Conservation (phyloP, 116 monocot genomes). For the Phalaenopsis hybrid region DNA sequence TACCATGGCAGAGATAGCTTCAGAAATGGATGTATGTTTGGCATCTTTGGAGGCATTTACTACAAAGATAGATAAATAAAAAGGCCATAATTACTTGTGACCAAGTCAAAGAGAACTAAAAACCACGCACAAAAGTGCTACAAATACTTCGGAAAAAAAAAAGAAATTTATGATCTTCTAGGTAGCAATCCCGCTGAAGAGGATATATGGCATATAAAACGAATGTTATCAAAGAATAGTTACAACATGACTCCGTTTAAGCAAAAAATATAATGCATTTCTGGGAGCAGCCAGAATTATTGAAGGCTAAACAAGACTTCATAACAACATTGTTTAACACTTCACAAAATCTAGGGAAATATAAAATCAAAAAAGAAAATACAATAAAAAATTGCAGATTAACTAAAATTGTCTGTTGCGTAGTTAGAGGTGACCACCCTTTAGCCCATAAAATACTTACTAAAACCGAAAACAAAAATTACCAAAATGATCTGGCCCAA, state of each 20-base stretch:
- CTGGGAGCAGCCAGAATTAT: background rate
- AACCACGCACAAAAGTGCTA: background rate
- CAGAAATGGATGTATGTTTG: constrained; percentile 21
- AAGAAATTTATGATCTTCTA: background rate
- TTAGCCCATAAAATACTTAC: background rate
- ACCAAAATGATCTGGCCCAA: background rate
- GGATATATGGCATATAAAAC: background rate
- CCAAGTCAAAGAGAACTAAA: background rate
- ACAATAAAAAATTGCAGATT: background rate
- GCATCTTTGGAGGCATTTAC: constrained; percentile 52
- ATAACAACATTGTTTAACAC: background rate
- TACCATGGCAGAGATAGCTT: constrained; percentile 33
- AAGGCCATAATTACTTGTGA: background rate
- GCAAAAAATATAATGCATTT: background rate
- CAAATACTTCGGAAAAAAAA: background rate
- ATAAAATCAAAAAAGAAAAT: background rate
- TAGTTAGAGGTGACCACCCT: background rate
- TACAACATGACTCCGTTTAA: background rate
- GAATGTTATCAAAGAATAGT: background rate
- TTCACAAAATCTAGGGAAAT: background rate
- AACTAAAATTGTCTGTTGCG: background rate
- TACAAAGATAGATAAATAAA: constrained; percentile 21
- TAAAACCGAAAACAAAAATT: background rate
- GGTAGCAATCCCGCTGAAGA: background rate
- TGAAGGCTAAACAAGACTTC: background rate